Evolutionary conservation across 257 asterid genomes (phyloP).

Genomic region (Cinchona pubescens): DNA sequence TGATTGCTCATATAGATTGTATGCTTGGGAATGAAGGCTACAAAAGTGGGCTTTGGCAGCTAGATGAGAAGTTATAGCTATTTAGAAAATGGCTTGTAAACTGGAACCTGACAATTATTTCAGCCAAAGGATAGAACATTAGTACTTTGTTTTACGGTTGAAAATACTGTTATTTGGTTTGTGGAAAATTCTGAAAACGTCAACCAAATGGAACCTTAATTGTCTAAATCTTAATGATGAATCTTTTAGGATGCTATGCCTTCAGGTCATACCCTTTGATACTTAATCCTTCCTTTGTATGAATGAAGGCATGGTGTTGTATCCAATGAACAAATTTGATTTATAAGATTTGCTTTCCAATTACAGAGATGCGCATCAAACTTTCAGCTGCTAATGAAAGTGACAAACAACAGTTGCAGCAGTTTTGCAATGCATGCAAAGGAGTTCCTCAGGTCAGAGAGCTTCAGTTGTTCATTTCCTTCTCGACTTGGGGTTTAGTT

Average conservation of each 20-base stretch:
- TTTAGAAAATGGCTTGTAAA: neutral
- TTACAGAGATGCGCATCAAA: constrained; percentile 61
- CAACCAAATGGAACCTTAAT: neutral
- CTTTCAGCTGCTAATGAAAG: constrained; percentile 59
- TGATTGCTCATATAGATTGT: no score
- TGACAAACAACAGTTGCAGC: constrained; percentile 63
- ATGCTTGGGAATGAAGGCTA: neutral
- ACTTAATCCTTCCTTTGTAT: neutral
- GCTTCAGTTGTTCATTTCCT: neutral
- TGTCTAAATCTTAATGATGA: neutral
- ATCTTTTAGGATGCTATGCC: neutral
- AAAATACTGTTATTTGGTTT: neutral
- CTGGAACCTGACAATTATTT: neutral
- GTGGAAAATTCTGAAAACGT: no score
- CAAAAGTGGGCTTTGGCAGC: neutral
- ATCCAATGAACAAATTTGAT: neutral
- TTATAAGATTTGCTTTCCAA: constrained; percentile 14
- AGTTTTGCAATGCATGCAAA: constrained; percentile 91
- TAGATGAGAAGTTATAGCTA: neutral
- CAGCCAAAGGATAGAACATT: neutral
- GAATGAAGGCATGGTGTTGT: neutral
- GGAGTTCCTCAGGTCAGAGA: constrained; percentile 90
- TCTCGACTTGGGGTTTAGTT: neutral
- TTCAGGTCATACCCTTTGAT: neutral
- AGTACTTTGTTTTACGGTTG: neutral